A percentile compares a stretch with the other conserved stretches of the same genome.
These are phyloP conservation scores for Ajuga chamaepitys DNA, from an alignment of 257 asterid species.

Conservation along the genomic window DNA sequence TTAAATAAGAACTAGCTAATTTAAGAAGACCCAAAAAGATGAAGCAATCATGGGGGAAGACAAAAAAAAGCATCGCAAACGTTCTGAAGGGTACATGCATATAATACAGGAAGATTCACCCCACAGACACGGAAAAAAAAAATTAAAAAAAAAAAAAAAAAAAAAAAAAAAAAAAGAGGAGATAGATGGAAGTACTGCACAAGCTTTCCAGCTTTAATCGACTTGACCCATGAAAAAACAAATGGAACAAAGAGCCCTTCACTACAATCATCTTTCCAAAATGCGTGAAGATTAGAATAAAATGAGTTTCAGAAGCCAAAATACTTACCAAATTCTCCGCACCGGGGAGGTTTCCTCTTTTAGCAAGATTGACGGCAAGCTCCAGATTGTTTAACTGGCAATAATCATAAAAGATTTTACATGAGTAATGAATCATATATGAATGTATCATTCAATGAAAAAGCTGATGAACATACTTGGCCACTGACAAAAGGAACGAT, in stretches of 20 bases:
- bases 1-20: not conserved
- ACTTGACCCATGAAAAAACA: not conserved
- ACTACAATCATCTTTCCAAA: constrained; percentile 10
- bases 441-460: constrained; percentile 3
- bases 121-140: not conserved
- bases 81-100: not conserved
- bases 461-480: constrained; percentile 47
- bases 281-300: not conserved
- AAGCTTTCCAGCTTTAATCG: not conserved
- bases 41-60: not conserved
- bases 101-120: not conserved
- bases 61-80: not conserved
- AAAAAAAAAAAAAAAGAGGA: not conserved
- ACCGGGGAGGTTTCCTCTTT: constrained; percentile 98
- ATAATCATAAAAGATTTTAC: constrained; percentile 12
- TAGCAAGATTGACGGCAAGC: constrained; percentile 98
- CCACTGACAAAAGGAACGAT: constrained; percentile 94
- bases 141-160: not conserved
- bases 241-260: not conserved
- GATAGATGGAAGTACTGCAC: not conserved
- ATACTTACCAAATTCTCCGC: constrained; percentile 92
- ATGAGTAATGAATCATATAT: not conserved
- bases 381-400: constrained; percentile 92
- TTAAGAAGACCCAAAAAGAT: not conserved
- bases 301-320: constrained; percentile 3